These are phyloP conservation scores for Gilbertella persicaria DNA, from an alignment of 371 early-diverging fungal genomes.

Conservation along the genomic window DNA sequence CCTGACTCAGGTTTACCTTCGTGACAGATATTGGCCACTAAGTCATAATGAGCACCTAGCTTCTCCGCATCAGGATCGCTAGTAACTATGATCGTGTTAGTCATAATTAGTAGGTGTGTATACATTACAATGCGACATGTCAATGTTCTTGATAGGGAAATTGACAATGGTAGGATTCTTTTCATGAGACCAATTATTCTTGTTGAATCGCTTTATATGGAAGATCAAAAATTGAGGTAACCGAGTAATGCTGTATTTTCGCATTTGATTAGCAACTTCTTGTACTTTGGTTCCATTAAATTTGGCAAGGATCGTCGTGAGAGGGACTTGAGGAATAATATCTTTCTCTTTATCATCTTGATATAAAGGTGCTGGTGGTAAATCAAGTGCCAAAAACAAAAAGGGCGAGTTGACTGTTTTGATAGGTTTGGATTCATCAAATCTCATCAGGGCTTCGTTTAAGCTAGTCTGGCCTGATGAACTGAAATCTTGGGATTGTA, in stretches of 20 bases:
- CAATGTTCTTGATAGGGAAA: conserved; percentile 85
- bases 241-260: conserved; percentile 70
- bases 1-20: conserved; percentile 79
- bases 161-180: conserved; percentile 99
- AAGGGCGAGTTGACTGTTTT: conserved; percentile 67
- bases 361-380: conserved; percentile 94
- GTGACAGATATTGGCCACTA: conserved; percentile 92
- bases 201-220: conserved; percentile 90
- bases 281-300: conserved; percentile 81
- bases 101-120: background rate
- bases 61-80: conserved; percentile 49
- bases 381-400: conserved; percentile 85
- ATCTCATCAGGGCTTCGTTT: conserved; percentile 34
- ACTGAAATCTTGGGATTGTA: conserved; percentile 66
- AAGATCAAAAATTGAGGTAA: conserved; percentile 90
- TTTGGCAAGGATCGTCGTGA: conserved; percentile 77
- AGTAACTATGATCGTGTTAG: conserved; percentile 32
- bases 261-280: conserved; percentile 67
- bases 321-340: conserved; percentile 92
- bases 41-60: conserved; percentile 71
- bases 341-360: conserved; percentile 86
- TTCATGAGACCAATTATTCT: conserved; percentile 85
- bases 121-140: conserved; percentile 74
- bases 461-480: conserved; percentile 35
- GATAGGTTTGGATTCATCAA: conserved; percentile 57